Base-by-base conservation (phyloP, 1,139 yeast genomes). In the Pichia inconspicua region DNA sequence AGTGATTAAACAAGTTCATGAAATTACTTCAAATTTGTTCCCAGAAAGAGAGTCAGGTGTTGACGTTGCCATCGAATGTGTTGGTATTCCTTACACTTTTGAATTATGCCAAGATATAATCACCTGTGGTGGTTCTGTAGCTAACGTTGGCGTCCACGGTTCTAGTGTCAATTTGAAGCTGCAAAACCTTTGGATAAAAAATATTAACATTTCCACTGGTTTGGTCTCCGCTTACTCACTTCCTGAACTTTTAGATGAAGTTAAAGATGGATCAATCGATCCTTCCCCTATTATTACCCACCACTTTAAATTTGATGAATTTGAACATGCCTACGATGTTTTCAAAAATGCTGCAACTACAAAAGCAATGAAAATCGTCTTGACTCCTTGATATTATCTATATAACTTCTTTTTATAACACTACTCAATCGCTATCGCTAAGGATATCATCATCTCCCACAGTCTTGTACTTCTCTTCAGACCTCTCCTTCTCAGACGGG, bases 321-420 rank as follows among this genome's bases (percentile, higher is more conserved):
- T 84, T 47, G 73, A 78, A 56, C 67, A 78, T 56, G 85, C 85
- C 17, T 80, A 80, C 56, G 81, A 80, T 41, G 67, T 73, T 30
- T 83, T 80, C 46, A 73, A 65, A 25, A 64, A 73, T 45, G 75
- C 78, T 12, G 64, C 69, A 8, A 56, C 58, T 45, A 72, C 67
- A 53, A 68, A 72, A 47, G 75, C 77, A 43, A 73, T 75, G 57
- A 75, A 75, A 57, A 69, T 62, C 45, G 49, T 60, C 9, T 48
- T 62, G 7, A 53, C 57, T 28, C 50, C 53, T 6, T 51, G 39
- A 49, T 1, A 4, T 41, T 41, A 32, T 12, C 25, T 41, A 41
- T 41, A 25, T 8, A 19, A 25, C 3, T 25, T 25, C 28, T n/a
- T 12, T 36, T 10, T 42, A 12, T 42, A 19, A 17, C 4, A n/a